Base-by-base conservation (phyloP, 768 basidiomycete species). In the Postia placenta region DNA sequence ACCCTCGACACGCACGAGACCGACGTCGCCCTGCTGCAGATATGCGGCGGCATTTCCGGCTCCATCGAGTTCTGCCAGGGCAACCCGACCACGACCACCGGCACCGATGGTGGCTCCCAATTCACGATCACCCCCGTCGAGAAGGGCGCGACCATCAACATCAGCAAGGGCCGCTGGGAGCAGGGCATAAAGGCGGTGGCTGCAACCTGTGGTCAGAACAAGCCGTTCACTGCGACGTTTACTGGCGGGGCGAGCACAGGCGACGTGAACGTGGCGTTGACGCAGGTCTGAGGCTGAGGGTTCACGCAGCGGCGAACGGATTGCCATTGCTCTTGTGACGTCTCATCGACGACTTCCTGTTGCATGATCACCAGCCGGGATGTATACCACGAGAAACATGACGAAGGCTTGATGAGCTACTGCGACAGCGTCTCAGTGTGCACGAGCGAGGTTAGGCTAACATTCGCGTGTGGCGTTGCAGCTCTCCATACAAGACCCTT, bases 131-230 rank as follows among this genome's bases (percentile, higher is more conserved):
- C 17, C 5, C 62, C 62, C 22, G 58, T 54, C 27, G 38, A 45
- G 14, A 23, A 17, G 39, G 58, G 60, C 23, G 62, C 56, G 46
- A 51, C 48, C 17, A 57, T 63, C 51, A 61, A 61, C 55, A 57
- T 63, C 47, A 52, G 50, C 26, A 63, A 63, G 57, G 62, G 62
- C 5, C 62, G 62, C 24, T 63, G 62, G 62, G 62, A 63, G 48
- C 60, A 59, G 56, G 58, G 60, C 28, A 58, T 61, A 52, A 59
- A 60, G 50, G 60, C 60, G 28, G 60, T 53, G 30, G 54, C 54
- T 45, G 60, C 60, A 4, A 46, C 48, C n/a, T 61, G 60, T 38
- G 60, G 60, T 5, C 54, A 57, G 58, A 49, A 58, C 52, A 57
- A 51, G 22, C 60, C 60, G 42, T 61, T 61, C 56, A 56, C 54